Base-by-base conservation (phyloP, 768 basidiomycete genomes). In the Royoungia palumana region DNA sequence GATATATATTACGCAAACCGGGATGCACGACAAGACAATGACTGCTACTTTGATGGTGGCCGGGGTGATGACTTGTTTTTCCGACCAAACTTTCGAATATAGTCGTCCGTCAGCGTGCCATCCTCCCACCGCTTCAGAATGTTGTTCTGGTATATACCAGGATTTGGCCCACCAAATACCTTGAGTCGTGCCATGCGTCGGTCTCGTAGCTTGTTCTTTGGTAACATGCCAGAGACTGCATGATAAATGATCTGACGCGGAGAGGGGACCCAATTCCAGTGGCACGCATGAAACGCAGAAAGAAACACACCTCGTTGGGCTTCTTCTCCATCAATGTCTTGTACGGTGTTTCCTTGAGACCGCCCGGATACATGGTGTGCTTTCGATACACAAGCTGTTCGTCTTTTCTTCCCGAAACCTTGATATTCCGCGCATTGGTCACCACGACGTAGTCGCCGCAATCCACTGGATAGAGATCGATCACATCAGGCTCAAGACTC, bases 381-480 rank as follows among this genome's bases (percentile, higher is more conserved):
- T 90, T 87, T 37, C 88, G 74, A 73, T 91, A 99, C 16, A 94
- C 63, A 57, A 93, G 75, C 62, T 97, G 91, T 55, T 90, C 80
- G 5, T 81, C 79, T 71, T 98, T 99, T 63, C 81, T 81, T 35
- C 96, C 96, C 1, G 94, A 90, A 34, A 96, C 87, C 61, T 83
- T 81, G 56, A 98, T 77, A 8, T 84, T 79, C 47, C 80, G 74
- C 3, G 92, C 87, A 65, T 97, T 91, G 25, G 93, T 95, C 7
- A 99, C 94, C 20, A 97, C 81, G 25, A 98, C 92, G 63, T 97
- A 97, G 81, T 99, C 96, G 9, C 96, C 96, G 47, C 91, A 94
- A 70, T 99, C 96, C 56, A 89, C 95, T 96, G 53, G 1, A 45
- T n/a, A 14, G 6, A 13, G 16, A 41, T 16, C 4, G 9, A 20